Conservation (phyloP, 441 rosid genomes). For the Eruca vesicaria region DNA sequence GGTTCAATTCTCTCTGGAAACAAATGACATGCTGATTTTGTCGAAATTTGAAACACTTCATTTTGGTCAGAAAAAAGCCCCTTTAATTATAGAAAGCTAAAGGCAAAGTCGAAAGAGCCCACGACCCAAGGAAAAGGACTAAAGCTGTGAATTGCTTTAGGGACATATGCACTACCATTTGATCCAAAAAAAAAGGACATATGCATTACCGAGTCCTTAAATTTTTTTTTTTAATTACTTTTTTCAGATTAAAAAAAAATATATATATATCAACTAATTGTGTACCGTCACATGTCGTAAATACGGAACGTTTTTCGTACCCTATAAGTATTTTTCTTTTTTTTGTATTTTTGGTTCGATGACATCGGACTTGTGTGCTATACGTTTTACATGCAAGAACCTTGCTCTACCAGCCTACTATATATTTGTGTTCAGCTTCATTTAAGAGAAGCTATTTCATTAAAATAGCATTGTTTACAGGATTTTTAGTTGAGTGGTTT, state of each 20-base stretch:
- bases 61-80: conserved; percentile 22
- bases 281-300: too few species aligned
- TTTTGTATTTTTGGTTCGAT: not conserved
- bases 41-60: conserved; percentile 20
- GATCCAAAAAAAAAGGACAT: too few species aligned
- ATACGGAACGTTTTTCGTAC: not conserved
- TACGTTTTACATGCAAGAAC: not conserved
- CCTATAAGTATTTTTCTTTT: not conserved
- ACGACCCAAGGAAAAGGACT: conserved; percentile 20
- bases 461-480: not conserved
- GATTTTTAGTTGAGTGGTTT: not conserved
- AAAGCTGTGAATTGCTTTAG: conserved; percentile 20
- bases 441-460: not conserved
- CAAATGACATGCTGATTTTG: conserved; percentile 8
- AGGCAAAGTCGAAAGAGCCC: conserved; percentile 33
- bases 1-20: not conserved
- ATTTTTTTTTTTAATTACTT: too few species aligned
- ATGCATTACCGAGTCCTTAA: too few species aligned
- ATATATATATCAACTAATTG: too few species aligned
- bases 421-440: not conserved
- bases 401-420: not conserved
- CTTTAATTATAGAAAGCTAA: conserved; percentile 23
- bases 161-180: too few species aligned
- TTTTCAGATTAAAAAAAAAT: too few species aligned
- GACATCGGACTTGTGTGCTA: not conserved